Evolutionary conservation across 2,329 filamentous ascomycete genomes (phyloP), one percentile per base, ranked within the genome.

Genomic region (Xylariaceae sp.): DNA sequence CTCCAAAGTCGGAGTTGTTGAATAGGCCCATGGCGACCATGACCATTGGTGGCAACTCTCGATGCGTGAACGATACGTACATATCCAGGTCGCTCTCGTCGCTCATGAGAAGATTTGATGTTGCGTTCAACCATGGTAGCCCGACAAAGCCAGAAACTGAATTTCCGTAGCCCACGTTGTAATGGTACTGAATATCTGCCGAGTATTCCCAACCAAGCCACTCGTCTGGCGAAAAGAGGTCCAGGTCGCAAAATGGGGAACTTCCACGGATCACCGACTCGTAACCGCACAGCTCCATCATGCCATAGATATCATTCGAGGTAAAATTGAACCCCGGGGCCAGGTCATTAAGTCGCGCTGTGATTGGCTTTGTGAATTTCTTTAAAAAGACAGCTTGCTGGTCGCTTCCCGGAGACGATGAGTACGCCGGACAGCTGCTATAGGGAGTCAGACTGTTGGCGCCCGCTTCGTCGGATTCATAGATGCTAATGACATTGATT

Each of bases 191-290:
- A 56, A 87, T 69, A 56, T 87, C 83, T 56, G 83, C 82, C 12
- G 79, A 75, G 63, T 87, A 87, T 66, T 87, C 83, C 69, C 83
- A 87, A 2, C 73, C 73, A n/a, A 87, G 78, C 83, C 83, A 86
- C 55, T 86, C 83, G 57, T 83, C 77, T 0, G 81, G 75, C 1
- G 75, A 72, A 62, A 87, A 86, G 12, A 85, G 72, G 14, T 78
- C 73, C 0, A 82, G 71, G 48, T 80, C 75, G 68, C 83, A 87
- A 65, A 86, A 86, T 0, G 77, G 77, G 0, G 82, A 86, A 42
- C 74, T 77, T 2, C 83, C 83, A 1, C 76, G 76, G 54, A 86
- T 84, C 16, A 86, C 83, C 0, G 79, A 80, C 66, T 87, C 83
- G 62, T 87, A 86, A 1, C 83, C 83, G 61, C 83, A 87, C 3